These are phyloP conservation scores for Colletotrichum spaethianum DNA, from an alignment of 2,329 filamentous ascomycete species.

Conservation along the genomic window DNA sequence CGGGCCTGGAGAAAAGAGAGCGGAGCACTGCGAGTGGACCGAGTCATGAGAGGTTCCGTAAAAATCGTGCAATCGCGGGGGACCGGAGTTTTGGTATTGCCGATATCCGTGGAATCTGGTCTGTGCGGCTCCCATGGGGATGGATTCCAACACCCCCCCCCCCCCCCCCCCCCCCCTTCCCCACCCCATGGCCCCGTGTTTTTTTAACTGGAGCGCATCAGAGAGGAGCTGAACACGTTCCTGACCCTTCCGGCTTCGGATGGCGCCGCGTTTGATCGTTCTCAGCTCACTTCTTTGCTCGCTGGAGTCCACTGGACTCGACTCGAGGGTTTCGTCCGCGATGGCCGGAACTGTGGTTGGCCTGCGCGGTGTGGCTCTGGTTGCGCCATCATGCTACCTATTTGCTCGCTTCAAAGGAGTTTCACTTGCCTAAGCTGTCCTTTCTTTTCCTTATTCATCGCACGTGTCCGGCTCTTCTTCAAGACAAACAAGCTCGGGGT, in stretches of 20 bases:
- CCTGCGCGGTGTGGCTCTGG: neutral
- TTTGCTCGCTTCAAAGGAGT: slow-evolving; percentile 13
- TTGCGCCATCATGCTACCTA: neutral
- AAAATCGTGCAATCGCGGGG: slow-evolving; percentile 20
- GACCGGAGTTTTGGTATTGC: slow-evolving; percentile 13
- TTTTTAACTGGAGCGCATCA: slow-evolving; percentile 38
- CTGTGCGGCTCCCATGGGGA: neutral
- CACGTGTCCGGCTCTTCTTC: neutral
- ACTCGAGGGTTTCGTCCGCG: slow-evolving; percentile 11
- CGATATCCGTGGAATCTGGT: neutral
- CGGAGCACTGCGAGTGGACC: slow-evolving; percentile 12
- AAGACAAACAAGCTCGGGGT: neutral
- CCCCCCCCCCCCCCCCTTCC: neutral
- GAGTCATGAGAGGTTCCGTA: slow-evolving; percentile 5
- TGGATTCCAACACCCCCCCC: neutral
- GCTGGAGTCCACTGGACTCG: neutral
- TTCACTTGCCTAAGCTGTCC: neutral
- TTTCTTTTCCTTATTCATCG: neutral
- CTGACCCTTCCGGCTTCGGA: slow-evolving; percentile 28
- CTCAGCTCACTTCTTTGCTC: slow-evolving; percentile 12
- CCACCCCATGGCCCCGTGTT: neutral
- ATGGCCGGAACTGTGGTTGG: neutral
- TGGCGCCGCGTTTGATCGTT: slow-evolving; percentile 7
- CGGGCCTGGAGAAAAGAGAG: slow-evolving; percentile 14
- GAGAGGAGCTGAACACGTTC: neutral